These are phyloP conservation scores for Blastocystis sp. DNA, from an alignment of 352 stramenopile genomes.

Conservation along the genomic window DNA sequence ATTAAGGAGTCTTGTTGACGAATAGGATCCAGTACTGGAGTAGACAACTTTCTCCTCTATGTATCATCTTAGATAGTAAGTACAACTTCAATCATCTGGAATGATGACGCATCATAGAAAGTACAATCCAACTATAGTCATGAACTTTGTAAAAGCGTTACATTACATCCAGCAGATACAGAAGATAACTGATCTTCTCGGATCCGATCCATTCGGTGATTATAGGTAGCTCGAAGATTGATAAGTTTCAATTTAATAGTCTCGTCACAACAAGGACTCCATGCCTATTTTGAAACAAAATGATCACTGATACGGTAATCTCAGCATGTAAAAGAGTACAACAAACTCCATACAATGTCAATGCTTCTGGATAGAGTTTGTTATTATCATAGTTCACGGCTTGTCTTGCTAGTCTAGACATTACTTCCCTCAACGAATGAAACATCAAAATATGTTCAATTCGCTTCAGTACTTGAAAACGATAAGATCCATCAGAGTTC, in stretches of 20 bases:
- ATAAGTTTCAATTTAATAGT: conserved; percentile 2
- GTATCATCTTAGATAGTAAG: not conserved
- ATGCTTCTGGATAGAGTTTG: not conserved
- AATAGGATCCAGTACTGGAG: not conserved
- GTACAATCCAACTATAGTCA: not conserved
- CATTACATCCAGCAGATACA: not conserved
- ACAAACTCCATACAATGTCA: conserved; percentile 37
- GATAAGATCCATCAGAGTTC: conserved; percentile 28
- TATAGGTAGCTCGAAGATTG: conserved; percentile 26
- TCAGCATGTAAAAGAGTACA: conserved; percentile 26
- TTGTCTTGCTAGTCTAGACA: conserved; percentile 16
- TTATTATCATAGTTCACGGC: conserved; percentile 20
- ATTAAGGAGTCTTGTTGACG: not conserved
- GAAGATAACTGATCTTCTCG: conserved; percentile 12
- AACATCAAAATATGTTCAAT: conserved; percentile 44
- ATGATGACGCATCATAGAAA: not conserved
- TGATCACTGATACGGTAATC: not conserved
- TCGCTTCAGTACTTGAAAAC: conserved; percentile 16
- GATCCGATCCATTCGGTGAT: conserved; percentile 16
- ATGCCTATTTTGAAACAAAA: not conserved
- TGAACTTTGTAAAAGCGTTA: not conserved
- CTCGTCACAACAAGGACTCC: conserved; percentile 27
- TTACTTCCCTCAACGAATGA: not conserved
- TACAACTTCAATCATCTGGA: not conserved
- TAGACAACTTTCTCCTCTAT: not conserved